Evolutionary conservation across 106 monocot species (phyloP).

Genomic region (Agapanthus africanus): DNA sequence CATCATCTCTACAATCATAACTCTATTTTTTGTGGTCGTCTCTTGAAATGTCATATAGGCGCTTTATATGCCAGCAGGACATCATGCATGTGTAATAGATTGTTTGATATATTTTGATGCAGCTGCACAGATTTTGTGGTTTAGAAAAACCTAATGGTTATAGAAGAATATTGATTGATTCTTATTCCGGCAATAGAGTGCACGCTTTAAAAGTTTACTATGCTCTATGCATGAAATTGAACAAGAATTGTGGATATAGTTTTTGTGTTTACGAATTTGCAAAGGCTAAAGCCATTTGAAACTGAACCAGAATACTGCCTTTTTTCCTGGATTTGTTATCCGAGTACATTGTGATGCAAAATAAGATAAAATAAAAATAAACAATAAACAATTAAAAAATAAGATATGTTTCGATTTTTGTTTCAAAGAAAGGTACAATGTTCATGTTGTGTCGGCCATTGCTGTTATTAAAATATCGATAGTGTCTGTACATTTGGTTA

Average conservation of each 20-base stretch:
- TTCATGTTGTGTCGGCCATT: no score
- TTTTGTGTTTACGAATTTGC: background rate
- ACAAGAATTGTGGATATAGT: background rate
- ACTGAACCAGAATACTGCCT: background rate
- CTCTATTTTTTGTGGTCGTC: no score
- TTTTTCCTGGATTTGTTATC: no score
- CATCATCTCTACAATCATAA: no score
- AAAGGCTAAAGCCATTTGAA: background rate
- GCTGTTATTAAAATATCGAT: no score
- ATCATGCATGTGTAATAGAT: background rate
- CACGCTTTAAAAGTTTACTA: background rate
- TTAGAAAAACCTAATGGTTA: background rate
- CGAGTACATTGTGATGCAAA: no score
- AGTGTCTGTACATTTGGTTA: no score
- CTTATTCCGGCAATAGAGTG: background rate
- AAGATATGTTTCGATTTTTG: no score
- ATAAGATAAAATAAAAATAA: background rate
- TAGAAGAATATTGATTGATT: background rate
- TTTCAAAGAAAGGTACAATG: no score
- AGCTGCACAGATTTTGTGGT: background rate
- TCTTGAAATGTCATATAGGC: background rate
- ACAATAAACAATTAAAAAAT: background rate
- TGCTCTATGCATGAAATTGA: background rate
- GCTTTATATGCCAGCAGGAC: background rate
- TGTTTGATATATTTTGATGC: background rate